Evolutionary conservation across 352 stramenopile genomes (phyloP).

Genomic region (Plasmopara viticola): DNA sequence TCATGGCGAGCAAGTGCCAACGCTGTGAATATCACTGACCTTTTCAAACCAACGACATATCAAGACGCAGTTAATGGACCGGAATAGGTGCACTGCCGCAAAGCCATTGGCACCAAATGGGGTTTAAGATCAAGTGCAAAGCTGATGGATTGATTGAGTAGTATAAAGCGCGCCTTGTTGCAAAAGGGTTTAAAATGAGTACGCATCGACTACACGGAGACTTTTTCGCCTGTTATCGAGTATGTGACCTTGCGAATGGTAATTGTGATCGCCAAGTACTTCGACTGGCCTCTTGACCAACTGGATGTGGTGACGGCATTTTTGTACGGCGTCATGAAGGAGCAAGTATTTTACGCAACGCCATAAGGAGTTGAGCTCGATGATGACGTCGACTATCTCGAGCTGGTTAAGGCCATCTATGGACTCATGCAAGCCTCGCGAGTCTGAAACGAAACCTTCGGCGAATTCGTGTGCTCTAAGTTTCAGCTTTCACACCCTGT

Average conservation of each 20-base stretch:
- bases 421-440: conserved; percentile 6
- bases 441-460: conserved; percentile 7
- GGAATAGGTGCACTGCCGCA: neutral
- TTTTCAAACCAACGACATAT: neutral
- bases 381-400: conserved; percentile 1
- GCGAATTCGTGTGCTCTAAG: neutral
- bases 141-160: neutral
- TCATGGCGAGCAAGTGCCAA: neutral
- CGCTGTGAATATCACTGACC: neutral
- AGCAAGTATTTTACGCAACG: neutral
- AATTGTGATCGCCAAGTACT: neutral
- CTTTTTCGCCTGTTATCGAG: neutral
- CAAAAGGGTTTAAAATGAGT: neutral
- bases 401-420: conserved; percentile 10
- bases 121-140: neutral
- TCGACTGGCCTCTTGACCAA: conserved; percentile 3
- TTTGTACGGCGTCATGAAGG: conserved; percentile 8
- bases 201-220: neutral
- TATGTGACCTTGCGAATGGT: neutral
- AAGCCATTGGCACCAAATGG: neutral
- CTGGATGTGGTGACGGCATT: conserved; percentile 8
- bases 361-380: neutral
- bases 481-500: neutral
- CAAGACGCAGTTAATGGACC: neutral
- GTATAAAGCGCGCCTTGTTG: neutral